Conservation (phyloP, 257 asterid species). For the Thymus quinquecostatus region DNA sequence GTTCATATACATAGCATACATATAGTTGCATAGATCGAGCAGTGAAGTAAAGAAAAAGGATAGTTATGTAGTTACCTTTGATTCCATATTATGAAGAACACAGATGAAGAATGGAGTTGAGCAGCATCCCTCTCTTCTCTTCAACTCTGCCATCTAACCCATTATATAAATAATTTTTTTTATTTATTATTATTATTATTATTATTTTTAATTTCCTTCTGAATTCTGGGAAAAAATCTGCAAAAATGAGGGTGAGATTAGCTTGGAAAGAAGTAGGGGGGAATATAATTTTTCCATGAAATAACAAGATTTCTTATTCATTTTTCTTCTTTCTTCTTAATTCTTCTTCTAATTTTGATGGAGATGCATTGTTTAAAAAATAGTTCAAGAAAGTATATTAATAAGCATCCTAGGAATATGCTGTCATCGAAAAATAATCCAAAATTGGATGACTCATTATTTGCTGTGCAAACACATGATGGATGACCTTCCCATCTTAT, state of each 20-base stretch:
- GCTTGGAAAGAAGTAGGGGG: no score
- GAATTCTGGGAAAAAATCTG: no score
- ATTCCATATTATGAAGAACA: neutral
- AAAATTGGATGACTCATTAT: neutral
- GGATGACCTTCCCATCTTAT: no score
- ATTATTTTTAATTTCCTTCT: no score
- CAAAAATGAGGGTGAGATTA: no score
- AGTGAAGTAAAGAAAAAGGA: neutral
- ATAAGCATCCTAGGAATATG: neutral
- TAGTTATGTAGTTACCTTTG: conserved; percentile 19
- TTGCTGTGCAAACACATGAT: neutral
- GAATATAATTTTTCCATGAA: no score
- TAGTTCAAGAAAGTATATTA: neutral
- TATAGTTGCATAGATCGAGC: neutral
- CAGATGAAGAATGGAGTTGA: neutral
- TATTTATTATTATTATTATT: no score
- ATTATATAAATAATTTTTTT: no score
- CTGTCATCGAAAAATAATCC: neutral
- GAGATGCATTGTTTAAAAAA: neutral
- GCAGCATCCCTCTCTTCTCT: conserved; percentile 1
- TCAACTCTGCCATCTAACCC: neutral
- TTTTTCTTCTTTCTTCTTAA: no score
- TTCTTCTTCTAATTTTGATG: no score
- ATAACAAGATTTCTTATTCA: no score
- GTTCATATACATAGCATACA: neutral